A percentile compares a stretch with the other conserved stretches of the same genome.
These are phyloP conservation scores for Leishmania lainsoni DNA, from an alignment of 208 protist genomes.

Conservation along the genomic window DNA sequence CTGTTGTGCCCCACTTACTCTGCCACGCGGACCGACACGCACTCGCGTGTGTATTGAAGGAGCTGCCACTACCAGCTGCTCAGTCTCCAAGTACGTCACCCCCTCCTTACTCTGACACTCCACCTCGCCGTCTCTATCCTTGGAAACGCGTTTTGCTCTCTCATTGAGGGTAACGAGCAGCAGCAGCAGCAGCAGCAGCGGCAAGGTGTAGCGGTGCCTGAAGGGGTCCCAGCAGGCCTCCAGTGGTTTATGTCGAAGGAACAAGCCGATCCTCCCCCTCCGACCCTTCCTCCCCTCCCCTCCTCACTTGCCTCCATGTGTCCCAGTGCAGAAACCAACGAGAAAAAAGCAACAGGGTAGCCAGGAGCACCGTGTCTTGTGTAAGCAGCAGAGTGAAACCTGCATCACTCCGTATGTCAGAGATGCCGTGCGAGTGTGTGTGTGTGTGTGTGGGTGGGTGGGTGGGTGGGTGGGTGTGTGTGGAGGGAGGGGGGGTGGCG, in stretches of 20 bases:
- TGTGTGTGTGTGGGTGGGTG: neutral
- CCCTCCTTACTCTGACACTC: neutral
- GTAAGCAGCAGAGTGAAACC: neutral
- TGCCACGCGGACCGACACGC: neutral
- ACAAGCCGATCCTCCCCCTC: neutral
- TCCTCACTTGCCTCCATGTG: neutral
- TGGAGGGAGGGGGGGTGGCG: neutral
- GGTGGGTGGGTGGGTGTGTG: neutral
- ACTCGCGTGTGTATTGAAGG: neutral
- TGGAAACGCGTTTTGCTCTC: neutral
- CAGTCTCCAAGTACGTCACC: neutral
- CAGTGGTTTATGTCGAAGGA: neutral
- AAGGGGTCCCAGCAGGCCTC: neutral
- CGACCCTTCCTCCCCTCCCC: neutral
- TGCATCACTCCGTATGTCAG: neutral
- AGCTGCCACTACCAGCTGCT: neutral
- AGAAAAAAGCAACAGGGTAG: neutral
- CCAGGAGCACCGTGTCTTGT: neutral
- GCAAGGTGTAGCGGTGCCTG: neutral
- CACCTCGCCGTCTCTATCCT: neutral
- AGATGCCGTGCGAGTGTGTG: neutral
- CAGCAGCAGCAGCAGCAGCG: neutral
- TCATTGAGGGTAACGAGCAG: neutral
- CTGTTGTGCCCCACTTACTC: slow-evolving; percentile 4
- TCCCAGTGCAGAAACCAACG: neutral